These are phyloP conservation scores for Clitopilus passeckerianus DNA, from an alignment of 768 basidiomycete species.

Conservation along the genomic window DNA sequence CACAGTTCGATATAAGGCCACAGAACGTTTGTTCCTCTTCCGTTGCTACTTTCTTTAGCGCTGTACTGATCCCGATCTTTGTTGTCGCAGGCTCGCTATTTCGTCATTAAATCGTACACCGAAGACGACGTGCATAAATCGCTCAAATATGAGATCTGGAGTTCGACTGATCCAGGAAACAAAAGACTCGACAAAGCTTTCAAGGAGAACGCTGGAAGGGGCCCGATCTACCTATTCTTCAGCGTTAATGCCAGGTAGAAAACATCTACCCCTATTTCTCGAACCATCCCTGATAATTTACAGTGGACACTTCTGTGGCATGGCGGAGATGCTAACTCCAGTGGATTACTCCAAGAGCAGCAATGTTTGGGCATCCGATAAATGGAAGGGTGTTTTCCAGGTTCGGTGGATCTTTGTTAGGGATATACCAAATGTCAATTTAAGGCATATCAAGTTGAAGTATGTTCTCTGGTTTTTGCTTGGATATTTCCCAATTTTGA, in stretches of 20 bases:
- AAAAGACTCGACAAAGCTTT: slow-evolving; percentile 97
- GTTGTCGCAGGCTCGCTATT: slow-evolving; percentile 70
- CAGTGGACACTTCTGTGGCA: slow-evolving; percentile 96
- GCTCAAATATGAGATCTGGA: slow-evolving; percentile 97
- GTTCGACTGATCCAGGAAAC: slow-evolving; percentile 94
- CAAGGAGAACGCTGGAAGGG: slow-evolving; percentile 87
- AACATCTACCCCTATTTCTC: not conserved
- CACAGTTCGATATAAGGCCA: slow-evolving; percentile 77
- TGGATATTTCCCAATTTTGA: slow-evolving; percentile 8
- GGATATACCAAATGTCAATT: slow-evolving; percentile 86
- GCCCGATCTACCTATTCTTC: slow-evolving; percentile 97
- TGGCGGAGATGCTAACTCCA: slow-evolving; percentile 65
- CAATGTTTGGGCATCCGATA: slow-evolving; percentile 98
- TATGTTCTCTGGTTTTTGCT: slow-evolving; percentile 25
- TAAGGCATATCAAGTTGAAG: slow-evolving; percentile 88
- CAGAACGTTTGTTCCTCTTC: slow-evolving; percentile 50
- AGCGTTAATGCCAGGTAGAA: slow-evolving; percentile 86
- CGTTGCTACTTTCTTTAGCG: slow-evolving; percentile 4
- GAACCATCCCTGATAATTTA: not conserved
- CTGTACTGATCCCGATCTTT: not conserved
- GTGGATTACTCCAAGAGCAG: slow-evolving; percentile 93
- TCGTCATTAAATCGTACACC: slow-evolving; percentile 98
- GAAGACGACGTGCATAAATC: slow-evolving; percentile 99
- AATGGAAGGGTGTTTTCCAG: slow-evolving; percentile 99
- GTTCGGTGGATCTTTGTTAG: slow-evolving; percentile 97